Evolutionary conservation across 192 early-diverging fungal species (phyloP).

Genomic region (Dissophora ornata): DNA sequence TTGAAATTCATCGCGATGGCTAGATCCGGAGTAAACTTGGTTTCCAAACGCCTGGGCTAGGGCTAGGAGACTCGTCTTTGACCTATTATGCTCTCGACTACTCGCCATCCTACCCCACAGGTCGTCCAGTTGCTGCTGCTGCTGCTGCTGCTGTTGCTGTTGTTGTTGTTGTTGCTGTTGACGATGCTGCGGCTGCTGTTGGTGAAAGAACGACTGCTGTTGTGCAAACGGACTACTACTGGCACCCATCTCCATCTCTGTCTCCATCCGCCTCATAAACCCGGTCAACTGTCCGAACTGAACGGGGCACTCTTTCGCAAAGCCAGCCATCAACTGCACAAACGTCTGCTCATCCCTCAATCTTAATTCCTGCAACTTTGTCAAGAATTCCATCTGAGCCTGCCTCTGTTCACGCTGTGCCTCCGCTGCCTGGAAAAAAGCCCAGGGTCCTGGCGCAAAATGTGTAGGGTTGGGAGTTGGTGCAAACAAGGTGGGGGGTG

Average conservation of each 20-base stretch:
- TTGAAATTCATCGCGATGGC: slow-evolving; percentile 8
- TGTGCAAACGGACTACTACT: background rate
- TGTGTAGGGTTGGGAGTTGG: slow-evolving; percentile 28
- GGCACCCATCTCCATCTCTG: slow-evolving; percentile 23
- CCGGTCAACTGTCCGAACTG: slow-evolving; percentile 45
- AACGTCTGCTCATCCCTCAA: slow-evolving; percentile 38
- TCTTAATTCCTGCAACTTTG: slow-evolving; percentile 39
- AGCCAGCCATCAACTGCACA: slow-evolving; percentile 31
- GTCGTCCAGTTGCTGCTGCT: slow-evolving; percentile 6
- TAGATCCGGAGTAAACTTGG: slow-evolving; percentile 12
- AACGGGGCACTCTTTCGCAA: slow-evolving; percentile 45
- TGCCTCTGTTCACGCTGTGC: slow-evolving; percentile 41
- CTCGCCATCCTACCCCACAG: background rate
- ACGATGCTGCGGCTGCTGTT: background rate
- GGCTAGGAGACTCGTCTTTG: slow-evolving; percentile 21
- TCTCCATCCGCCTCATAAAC: slow-evolving; percentile 49
- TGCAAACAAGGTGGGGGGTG: slow-evolving; percentile 29
- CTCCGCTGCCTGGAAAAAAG: slow-evolving; percentile 45
- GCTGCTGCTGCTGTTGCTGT: slow-evolving; percentile 3
- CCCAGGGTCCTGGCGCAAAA: slow-evolving; percentile 48
- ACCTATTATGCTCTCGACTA: slow-evolving; percentile 14
- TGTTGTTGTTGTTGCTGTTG: slow-evolving; percentile 13
- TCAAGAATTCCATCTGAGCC: slow-evolving; percentile 43
- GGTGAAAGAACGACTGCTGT: background rate
- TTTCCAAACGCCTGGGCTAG: slow-evolving; percentile 45